Conservation (phyloP, 2,329 filamentous ascomycete species). For the Clarireedia sp. region DNA sequence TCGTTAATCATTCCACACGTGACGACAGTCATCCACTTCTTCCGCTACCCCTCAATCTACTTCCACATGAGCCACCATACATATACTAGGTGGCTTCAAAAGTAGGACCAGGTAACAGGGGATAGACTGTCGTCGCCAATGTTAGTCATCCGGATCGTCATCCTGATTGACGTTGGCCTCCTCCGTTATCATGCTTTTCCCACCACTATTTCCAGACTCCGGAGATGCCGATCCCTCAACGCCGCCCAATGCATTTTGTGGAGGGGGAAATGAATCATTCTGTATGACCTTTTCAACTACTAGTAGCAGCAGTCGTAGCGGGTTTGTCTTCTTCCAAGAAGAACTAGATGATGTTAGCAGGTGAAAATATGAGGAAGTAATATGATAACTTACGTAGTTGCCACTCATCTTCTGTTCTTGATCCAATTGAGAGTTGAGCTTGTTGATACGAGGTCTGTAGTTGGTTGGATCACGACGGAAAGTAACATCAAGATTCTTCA, state of each 20-base stretch:
- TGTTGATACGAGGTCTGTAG: slow-evolving; percentile 97
- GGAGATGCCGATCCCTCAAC: slow-evolving; percentile 27
- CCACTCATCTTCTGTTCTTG: slow-evolving; percentile 92
- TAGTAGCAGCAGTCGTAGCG: slow-evolving; percentile 8
- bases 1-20: slow-evolving; percentile 9
- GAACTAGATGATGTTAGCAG: slow-evolving; percentile 50
- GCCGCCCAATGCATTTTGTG: slow-evolving; percentile 27
- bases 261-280: slow-evolving; percentile 32
- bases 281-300: slow-evolving; percentile 54
- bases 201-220: slow-evolving; percentile 25
- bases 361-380: neutral
- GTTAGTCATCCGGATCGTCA: slow-evolving; percentile 57
- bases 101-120: slow-evolving; percentile 45
- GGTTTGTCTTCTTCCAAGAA: slow-evolving; percentile 78
- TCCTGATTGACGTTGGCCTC: slow-evolving; percentile 56
- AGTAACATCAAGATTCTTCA: slow-evolving; percentile 94
- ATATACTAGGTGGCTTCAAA: neutral
- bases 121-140: slow-evolving; percentile 53
- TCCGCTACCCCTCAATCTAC: slow-evolving; percentile 46
- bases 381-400: slow-evolving; percentile 65
- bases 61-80: slow-evolving; percentile 11
- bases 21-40: slow-evolving; percentile 57
- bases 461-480: slow-evolving; percentile 97
- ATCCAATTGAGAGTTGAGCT: slow-evolving; percentile 88
- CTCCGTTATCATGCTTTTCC: slow-evolving; percentile 34